Evolutionary conservation across 345 rosid genomes (phyloP).

Genomic region (Bruguiera sexangula): DNA sequence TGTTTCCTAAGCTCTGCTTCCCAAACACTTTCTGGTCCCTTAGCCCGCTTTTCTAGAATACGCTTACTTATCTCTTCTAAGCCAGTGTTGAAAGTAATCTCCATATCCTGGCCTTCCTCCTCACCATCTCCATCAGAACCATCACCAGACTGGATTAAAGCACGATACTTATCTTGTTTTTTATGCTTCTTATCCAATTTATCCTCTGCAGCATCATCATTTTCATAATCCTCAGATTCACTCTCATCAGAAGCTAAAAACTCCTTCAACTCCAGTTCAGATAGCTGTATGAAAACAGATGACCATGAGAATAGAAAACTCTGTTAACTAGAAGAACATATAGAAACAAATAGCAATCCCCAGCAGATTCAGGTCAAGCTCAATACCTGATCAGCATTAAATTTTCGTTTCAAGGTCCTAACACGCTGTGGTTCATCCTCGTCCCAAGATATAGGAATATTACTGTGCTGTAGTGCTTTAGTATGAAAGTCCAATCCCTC

Average conservation of each 20-base stretch:
- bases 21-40: conserved; percentile 76
- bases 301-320: background rate
- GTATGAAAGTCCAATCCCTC: conserved; percentile 74
- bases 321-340: no score
- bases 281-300: conserved; percentile 45
- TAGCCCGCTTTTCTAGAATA: conserved; percentile 64
- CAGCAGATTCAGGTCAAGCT: background rate
- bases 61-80: conserved; percentile 85
- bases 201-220: conserved; percentile 30
- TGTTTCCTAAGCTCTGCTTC: conserved; percentile 55
- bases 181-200: conserved; percentile 42
- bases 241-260: conserved; percentile 83
- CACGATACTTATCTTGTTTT: conserved; percentile 55
- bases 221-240: conserved; percentile 53
- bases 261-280: conserved; percentile 74
- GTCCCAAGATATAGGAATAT: conserved; percentile 79
- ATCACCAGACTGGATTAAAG: conserved; percentile 58
- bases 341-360: background rate
- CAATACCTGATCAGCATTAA: conserved; percentile 73
- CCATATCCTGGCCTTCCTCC: conserved; percentile 75
- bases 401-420: conserved; percentile 68
- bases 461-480: conserved; percentile 80
- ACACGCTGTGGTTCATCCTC: conserved; percentile 91
- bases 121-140: conserved; percentile 59
- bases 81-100: conserved; percentile 84